Conservation (phyloP, 2,329 filamentous ascomycete species). For the Apiospora arundinis region DNA sequence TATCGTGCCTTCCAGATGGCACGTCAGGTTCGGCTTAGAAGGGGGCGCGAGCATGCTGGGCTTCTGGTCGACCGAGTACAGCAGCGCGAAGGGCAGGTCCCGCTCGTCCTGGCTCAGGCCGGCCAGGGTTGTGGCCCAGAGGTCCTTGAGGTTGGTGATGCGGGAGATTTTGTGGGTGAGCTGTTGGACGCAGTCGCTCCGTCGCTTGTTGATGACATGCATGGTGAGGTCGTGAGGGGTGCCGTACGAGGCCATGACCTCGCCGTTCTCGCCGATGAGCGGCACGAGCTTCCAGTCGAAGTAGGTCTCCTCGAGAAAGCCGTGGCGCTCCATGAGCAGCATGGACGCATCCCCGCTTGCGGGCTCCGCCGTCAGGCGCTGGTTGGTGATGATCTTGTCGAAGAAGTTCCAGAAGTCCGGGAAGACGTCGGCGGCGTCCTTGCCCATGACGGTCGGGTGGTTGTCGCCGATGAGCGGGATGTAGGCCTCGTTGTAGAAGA, state of each 20-base stretch:
- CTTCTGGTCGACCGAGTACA: slow-evolving; percentile 40
- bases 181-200: slow-evolving; percentile 46
- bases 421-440: slow-evolving; percentile 47
- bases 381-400: slow-evolving; percentile 35
- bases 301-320: slow-evolving; percentile 46
- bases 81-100: slow-evolving; percentile 40
- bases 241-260: slow-evolving; percentile 38
- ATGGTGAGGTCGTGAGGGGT: slow-evolving; percentile 37
- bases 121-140: slow-evolving; percentile 38
- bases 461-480: slow-evolving; percentile 39
- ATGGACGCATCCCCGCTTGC: slow-evolving; percentile 34
- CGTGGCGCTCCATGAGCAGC: slow-evolving; percentile 41
- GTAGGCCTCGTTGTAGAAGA: slow-evolving; percentile 46
- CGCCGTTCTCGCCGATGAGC: slow-evolving; percentile 45
- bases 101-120: slow-evolving; percentile 34
- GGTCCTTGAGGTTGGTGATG: slow-evolving; percentile 40
- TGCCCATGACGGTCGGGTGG: slow-evolving; percentile 44
- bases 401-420: slow-evolving; percentile 43
- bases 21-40: slow-evolving; percentile 28
- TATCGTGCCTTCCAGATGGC: slow-evolving; percentile 31
- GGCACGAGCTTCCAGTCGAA: slow-evolving; percentile 52
- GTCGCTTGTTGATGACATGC: slow-evolving; percentile 43
- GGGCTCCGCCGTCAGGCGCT: slow-evolving; percentile 35
- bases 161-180: slow-evolving; percentile 41
- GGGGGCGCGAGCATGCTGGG: slow-evolving; percentile 27